Evolutionary conservation across 805 yeast genomes (phyloP).

Genomic region (Ogataea sp.): DNA sequence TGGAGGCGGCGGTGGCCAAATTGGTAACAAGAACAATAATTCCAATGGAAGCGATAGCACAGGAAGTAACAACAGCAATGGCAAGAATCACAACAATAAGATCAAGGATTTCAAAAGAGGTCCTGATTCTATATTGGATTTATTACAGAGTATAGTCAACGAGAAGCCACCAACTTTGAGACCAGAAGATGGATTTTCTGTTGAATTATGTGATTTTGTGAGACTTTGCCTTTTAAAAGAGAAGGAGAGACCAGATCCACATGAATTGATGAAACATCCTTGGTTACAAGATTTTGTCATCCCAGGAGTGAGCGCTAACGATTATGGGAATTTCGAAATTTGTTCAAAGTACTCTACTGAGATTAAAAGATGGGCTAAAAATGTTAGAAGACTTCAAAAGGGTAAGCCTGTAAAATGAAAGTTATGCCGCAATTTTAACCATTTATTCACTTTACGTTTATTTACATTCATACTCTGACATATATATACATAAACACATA

Average conservation of each 20-base stretch:
- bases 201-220: constrained; percentile 56
- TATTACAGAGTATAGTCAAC: constrained; percentile 86
- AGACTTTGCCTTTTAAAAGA: constrained; percentile 69
- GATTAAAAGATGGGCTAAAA: constrained; percentile 28
- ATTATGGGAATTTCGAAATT: constrained; percentile 15
- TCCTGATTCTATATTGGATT: constrained; percentile 84
- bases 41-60: not conserved
- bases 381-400: constrained; percentile 28
- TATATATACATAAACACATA: too few relatives aligned
- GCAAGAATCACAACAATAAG: constrained; percentile 8
- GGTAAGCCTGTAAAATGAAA: constrained; percentile 19
- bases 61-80: constrained; percentile 6
- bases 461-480: not conserved
- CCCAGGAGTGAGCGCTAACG: constrained; percentile 28
- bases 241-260: constrained; percentile 67
- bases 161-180: constrained; percentile 77
- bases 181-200: constrained; percentile 36
- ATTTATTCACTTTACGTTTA: not conserved
- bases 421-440: too few relatives aligned
- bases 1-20: constrained; percentile 40
- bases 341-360: constrained; percentile 15
- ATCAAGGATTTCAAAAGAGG: constrained; percentile 15
- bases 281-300: constrained; percentile 21
- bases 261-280: constrained; percentile 45
- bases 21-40: constrained; percentile 13